Evolutionary conservation across 1,139 yeast genomes (phyloP), one percentile per base, ranked within the genome.

Genomic region (Pichia sp.): DNA sequence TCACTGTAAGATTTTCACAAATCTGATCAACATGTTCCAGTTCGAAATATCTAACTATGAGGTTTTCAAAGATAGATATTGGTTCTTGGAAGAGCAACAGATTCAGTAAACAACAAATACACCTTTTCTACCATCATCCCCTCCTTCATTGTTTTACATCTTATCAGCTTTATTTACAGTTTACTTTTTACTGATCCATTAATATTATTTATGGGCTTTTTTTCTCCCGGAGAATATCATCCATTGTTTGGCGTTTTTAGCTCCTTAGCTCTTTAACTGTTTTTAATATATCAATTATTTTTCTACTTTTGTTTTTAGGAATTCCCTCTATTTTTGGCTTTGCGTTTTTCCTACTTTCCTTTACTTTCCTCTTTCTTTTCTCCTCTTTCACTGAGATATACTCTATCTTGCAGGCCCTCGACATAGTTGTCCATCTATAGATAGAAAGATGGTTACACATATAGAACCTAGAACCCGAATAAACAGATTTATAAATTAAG

Each of bases 1-100:
- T 60, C 72, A 70, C 47, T 65, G 69, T 26, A 68, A 68, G 46
- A 66, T 70, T 11, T 69, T 70, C 46, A 52, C 61, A 15, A 69
- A 64, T 53, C 61, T 70, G 44, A 61, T 70, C 23, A 64, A 65
- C 4, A 65, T 69, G 68, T 68, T 68, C 50, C 65, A 65, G 51
- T 62, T 55, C 51, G 71, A 70, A 53, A 52, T 70, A 41, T 55
- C 59, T 4, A 57, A 67, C 53, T 62, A 64, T 26, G 65, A 64
- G 23, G 47, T 58, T 8, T 65, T 63, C 48, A 50, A 58, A 8
- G 67, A 66, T 23, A 60, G 61, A 32, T 69, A 62, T 50, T 49
- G 63, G 55, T 68, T 68, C 56, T 53, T 67, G 47, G 57, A 53
- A 16, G 47, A 54, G 34, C 43, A 41, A 2, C n/a, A 42, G 29